phyloP scores from a whole-genome alignment of 2,329 filamentous ascomycete genomes.

The Botrytis deweyae region DNA sequence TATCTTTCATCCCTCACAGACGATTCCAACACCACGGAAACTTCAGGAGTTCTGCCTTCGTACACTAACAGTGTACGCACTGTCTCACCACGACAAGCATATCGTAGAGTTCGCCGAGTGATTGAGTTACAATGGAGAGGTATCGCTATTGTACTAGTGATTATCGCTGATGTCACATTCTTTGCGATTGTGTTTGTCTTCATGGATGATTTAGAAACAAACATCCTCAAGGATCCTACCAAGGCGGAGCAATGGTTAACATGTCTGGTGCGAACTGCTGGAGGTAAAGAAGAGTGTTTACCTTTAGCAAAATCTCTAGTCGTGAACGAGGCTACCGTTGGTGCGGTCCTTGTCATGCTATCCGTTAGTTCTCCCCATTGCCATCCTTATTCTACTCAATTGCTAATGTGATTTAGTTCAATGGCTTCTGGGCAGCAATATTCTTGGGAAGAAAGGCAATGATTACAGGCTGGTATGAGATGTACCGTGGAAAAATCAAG shows the following conservation, averaged over 20 bases:
- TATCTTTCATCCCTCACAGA: slow-evolving; percentile 84
- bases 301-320: slow-evolving; percentile 59
- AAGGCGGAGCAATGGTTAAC: slow-evolving; percentile 64
- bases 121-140: slow-evolving; percentile 93
- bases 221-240: slow-evolving; percentile 37
- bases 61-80: slow-evolving; percentile 71
- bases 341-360: slow-evolving; percentile 79
- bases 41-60: slow-evolving; percentile 65
- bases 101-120: slow-evolving; percentile 80
- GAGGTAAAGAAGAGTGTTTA: slow-evolving; percentile 67
- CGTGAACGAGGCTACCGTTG: slow-evolving; percentile 72
- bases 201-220: slow-evolving; percentile 63
- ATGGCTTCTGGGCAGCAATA: slow-evolving; percentile 81
- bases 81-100: slow-evolving; percentile 81
- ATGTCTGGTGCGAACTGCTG: slow-evolving; percentile 62
- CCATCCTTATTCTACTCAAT: neutral
- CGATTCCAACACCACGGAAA: slow-evolving; percentile 66
- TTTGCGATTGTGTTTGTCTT: slow-evolving; percentile 90
- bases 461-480: slow-evolving; percentile 76
- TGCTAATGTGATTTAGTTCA: slow-evolving; percentile 52
- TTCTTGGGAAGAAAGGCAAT: slow-evolving; percentile 84
- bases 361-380: slow-evolving; percentile 55
- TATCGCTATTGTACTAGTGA: slow-evolving; percentile 84
- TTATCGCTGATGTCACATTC: slow-evolving; percentile 88
- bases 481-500: slow-evolving; percentile 51